Evolutionary conservation across 2,329 filamentous ascomycete species (phyloP).

Genomic region (Xylariaceae sp.): DNA sequence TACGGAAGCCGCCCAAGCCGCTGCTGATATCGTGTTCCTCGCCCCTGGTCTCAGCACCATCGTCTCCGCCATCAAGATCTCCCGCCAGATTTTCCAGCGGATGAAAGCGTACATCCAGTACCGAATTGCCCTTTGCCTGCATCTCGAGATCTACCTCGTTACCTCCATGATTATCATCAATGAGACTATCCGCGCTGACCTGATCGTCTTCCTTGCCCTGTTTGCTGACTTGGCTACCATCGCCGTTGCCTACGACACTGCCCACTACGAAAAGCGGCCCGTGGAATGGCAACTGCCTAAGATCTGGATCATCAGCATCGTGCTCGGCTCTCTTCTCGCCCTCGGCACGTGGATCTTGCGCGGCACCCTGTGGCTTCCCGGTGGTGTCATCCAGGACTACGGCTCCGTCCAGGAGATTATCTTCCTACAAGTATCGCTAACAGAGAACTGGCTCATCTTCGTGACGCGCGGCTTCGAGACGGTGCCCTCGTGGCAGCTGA

Average conservation of each 20-base stretch:
- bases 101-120: conserved; percentile 75
- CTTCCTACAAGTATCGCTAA: conserved; percentile 72
- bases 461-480: conserved; percentile 74
- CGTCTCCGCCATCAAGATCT: conserved; percentile 68
- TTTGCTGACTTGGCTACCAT: conserved; percentile 76
- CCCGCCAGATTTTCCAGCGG: conserved; percentile 70
- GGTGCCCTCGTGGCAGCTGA: conserved; percentile 69
- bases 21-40: conserved; percentile 70
- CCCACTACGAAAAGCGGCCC: conserved; percentile 68
- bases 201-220: conserved; percentile 73
- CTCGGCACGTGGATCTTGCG: conserved; percentile 69
- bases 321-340: conserved; percentile 67
- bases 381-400: conserved; percentile 73
- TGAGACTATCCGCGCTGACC: conserved; percentile 68
- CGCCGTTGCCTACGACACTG: conserved; percentile 73
- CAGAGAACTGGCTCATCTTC: conserved; percentile 79
- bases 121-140: conserved; percentile 69
- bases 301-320: conserved; percentile 71
- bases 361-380: conserved; percentile 64
- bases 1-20: conserved; percentile 67
- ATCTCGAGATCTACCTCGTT: conserved; percentile 71
- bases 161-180: conserved; percentile 75
- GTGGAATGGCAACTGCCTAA: conserved; percentile 76
- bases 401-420: conserved; percentile 74
- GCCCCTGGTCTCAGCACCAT: conserved; percentile 69